phyloP scores from a whole-genome alignment of 352 stramenopile genomes.

The Globisporangium mamillatum region DNA sequence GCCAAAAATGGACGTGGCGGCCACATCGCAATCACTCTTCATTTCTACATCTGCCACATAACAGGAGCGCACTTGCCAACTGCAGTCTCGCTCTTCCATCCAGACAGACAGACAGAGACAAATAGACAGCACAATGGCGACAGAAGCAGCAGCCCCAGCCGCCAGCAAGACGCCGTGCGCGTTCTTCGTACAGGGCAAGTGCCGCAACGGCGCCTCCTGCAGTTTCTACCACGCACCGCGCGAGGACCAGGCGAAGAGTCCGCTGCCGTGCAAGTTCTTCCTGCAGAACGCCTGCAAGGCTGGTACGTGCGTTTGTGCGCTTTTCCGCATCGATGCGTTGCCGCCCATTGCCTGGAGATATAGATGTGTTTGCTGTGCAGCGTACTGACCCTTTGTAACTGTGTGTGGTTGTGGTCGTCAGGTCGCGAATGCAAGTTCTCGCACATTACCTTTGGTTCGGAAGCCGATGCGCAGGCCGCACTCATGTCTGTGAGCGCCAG shows the following conservation, averaged over 20 bases:
- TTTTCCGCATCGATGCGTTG: background rate
- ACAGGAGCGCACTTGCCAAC: background rate
- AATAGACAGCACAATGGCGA: background rate
- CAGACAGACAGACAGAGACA: background rate
- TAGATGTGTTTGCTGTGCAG: background rate
- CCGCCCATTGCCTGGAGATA: background rate
- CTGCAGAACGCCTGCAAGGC: slow-evolving; percentile 60
- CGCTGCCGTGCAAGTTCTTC: slow-evolving; percentile 71
- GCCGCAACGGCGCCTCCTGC: slow-evolving; percentile 59
- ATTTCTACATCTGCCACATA: background rate
- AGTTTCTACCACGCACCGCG: slow-evolving; percentile 58
- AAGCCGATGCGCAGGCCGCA: slow-evolving; percentile 19
- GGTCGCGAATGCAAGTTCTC: slow-evolving; percentile 68
- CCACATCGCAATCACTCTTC: background rate
- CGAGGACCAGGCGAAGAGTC: slow-evolving; percentile 34
- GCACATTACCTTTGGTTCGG: slow-evolving; percentile 23
- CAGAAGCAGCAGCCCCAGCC: background rate
- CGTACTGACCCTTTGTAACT: background rate
- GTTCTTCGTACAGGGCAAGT: slow-evolving; percentile 72
- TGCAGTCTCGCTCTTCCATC: background rate
- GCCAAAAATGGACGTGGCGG: background rate
- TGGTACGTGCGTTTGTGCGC: slow-evolving; percentile 13
- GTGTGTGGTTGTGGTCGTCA: background rate
- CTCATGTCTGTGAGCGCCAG: slow-evolving; percentile 31
- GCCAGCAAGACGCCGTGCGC: slow-evolving; percentile 39